phyloP scores from a whole-genome alignment of 805 yeast genomes.

The Pichia nanzhaoensis region DNA sequence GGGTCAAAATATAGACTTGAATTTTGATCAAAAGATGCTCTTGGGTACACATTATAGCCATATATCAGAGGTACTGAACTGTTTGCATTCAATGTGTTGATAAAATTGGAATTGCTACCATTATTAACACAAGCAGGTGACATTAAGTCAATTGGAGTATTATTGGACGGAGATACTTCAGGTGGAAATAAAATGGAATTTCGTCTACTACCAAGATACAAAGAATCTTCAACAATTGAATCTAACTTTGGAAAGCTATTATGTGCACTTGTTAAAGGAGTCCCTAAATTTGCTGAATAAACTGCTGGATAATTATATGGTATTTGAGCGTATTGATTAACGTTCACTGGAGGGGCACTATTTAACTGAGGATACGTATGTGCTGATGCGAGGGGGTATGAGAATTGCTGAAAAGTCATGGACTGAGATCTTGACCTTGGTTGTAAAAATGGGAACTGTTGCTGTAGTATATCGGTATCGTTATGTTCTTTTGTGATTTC shows the following conservation, averaged over 20 bases:
- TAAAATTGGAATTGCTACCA: not conserved
- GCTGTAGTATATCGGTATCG: not conserved
- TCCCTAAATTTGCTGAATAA: not conserved
- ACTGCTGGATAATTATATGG: not conserved
- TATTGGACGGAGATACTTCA: not conserved
- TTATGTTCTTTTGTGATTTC: no score
- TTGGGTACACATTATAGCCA: not conserved
- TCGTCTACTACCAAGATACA: conserved; percentile 16
- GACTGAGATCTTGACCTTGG: not conserved
- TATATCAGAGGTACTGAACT: not conserved
- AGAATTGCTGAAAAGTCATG: not conserved
- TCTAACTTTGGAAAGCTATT: conserved; percentile 13
- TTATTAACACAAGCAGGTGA: not conserved
- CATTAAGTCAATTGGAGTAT: not conserved
- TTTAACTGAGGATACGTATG: not conserved
- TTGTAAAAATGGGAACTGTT: not conserved
- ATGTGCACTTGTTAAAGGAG: not conserved
- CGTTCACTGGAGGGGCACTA: not conserved
- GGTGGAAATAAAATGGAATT: conserved; percentile 15
- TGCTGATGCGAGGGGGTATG: not conserved
- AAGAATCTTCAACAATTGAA: conserved; percentile 20
- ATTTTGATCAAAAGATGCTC: conserved; percentile 3
- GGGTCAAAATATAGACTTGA: conserved; percentile 2
- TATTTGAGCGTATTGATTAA: not conserved
- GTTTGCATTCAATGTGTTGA: not conserved